Evolutionary conservation across 2,329 filamentous ascomycete species (phyloP).

Genomic region (Colletotrichum musae): DNA sequence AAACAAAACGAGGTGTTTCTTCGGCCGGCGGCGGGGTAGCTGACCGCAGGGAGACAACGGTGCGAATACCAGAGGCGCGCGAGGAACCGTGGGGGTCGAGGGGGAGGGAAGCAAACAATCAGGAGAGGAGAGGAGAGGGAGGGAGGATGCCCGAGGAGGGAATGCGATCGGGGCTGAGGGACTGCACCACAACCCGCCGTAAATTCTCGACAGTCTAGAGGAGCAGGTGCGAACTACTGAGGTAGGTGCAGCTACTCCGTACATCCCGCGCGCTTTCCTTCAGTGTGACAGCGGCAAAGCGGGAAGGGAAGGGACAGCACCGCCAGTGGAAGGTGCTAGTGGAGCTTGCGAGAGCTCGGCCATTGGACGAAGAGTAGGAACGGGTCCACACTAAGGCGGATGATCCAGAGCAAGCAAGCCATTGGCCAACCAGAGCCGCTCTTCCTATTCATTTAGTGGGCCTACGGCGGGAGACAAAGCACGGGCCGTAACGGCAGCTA

Average conservation of each 20-base stretch:
- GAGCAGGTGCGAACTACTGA: neutral
- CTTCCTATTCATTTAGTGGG: too few species aligned
- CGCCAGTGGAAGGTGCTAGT: neutral
- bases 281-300: neutral
- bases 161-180: neutral
- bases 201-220: too few species aligned
- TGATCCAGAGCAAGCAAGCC: neutral
- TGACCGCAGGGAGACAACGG: neutral
- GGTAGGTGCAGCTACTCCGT: neutral
- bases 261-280: constrained; percentile 4
- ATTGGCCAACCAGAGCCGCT: constrained; percentile 1
- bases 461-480: rapidly evolving
- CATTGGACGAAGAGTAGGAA: constrained; percentile 16
- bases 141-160: too few species aligned
- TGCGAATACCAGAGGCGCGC: neutral
- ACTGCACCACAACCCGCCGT: too few species aligned
- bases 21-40: constrained; percentile 3
- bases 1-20: neutral
- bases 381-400: neutral
- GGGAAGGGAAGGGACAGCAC: constrained; percentile 1
- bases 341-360: neutral
- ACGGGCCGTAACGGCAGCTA: constrained; percentile 11
- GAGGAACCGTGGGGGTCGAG: too few species aligned
- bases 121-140: too few species aligned
- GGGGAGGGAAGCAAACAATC: too few species aligned